A percentile compares a stretch with the other conserved stretches of the same genome.
Evolutionary conservation across 1,284 basidiomycete genomes (phyloP).

Genomic region (Serendipita sp.): DNA sequence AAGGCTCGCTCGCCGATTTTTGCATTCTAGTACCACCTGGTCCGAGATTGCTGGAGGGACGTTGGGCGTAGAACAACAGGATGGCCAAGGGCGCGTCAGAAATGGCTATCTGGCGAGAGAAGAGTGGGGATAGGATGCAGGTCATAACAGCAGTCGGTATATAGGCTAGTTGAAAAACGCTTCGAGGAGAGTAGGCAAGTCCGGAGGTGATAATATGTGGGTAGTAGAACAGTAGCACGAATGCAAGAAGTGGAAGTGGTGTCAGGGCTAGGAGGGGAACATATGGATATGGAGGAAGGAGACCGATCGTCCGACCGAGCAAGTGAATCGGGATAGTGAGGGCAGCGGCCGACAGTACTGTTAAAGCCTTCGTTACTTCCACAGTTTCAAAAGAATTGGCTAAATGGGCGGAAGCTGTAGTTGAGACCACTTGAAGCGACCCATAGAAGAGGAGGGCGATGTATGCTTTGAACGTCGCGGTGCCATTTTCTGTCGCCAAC

Average conservation of each 20-base stretch:
- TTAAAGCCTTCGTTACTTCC: neutral
- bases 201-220: neutral
- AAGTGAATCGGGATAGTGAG: slow-evolving; percentile 15
- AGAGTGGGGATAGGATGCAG: neutral
- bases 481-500: neutral
- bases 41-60: neutral
- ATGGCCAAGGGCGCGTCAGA: neutral
- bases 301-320: slow-evolving; percentile 23
- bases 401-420: neutral
- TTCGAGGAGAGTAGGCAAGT: neutral
- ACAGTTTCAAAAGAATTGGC: neutral
- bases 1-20: slow-evolving; percentile 5
- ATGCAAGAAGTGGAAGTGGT: neutral
- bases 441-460: neutral
- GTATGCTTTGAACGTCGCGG: neutral
- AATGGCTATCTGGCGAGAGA: neutral
- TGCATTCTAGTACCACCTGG: neutral
- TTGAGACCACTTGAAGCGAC: neutral
- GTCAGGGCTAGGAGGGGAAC: neutral
- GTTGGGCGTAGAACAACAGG: neutral
- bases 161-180: neutral
- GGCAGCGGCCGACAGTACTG: neutral
- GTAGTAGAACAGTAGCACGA: neutral
- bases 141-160: neutral
- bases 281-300: slow-evolving; percentile 14